These are phyloP conservation scores for Vaccinium corymbosum DNA, from an alignment of 148 eudicot species.

Conservation along the genomic window DNA sequence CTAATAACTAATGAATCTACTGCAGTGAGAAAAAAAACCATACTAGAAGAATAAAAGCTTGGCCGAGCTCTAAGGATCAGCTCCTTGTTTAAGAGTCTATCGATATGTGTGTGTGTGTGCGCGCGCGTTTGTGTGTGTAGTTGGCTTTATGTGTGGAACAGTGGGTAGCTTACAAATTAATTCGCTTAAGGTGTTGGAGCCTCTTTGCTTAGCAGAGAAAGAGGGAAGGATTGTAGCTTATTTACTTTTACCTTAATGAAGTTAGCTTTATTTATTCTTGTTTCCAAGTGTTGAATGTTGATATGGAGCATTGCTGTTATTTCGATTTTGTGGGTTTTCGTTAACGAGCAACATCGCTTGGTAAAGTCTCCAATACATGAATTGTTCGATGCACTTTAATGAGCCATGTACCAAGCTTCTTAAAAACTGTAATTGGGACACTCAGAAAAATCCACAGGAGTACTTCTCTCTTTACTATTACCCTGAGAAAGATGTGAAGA, in stretches of 20 bases:
- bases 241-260: background rate
- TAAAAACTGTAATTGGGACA: background rate
- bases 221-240: background rate
- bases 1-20: background rate
- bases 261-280: no score
- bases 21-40: background rate
- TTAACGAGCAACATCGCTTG: background rate
- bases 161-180: background rate
- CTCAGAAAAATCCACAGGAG: background rate
- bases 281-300: background rate
- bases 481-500: background rate
- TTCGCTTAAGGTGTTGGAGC: background rate
- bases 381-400: background rate
- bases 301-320: background rate
- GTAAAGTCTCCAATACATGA: background rate
- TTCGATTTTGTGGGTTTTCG: background rate
- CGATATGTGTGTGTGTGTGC: background rate
- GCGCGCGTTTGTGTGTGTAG: background rate
- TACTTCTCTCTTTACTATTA: background rate
- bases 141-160: background rate
- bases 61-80: background rate
- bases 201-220: background rate
- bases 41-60: background rate
- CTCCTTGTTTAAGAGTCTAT: background rate
- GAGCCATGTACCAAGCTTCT: background rate